phyloP scores from a whole-genome alignment of 2,329 filamentous ascomycete genomes.

The Cladorrhinum sp. region DNA sequence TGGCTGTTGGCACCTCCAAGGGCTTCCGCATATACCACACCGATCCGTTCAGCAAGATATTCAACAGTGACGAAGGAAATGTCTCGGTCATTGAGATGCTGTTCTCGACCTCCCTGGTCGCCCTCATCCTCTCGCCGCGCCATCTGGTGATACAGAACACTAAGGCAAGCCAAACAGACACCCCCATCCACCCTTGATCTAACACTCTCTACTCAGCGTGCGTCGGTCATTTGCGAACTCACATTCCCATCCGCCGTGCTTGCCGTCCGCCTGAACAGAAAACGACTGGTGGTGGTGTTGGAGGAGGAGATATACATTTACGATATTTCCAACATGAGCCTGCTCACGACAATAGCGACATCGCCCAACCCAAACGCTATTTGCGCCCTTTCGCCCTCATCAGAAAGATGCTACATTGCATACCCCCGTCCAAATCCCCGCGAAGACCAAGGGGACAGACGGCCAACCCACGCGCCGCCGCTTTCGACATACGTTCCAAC shows the following conservation, averaged over 20 bases:
- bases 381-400: slow-evolving; percentile 88
- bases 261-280: slow-evolving; percentile 89
- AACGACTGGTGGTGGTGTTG: slow-evolving; percentile 86
- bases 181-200: not conserved
- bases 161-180: slow-evolving; percentile 59
- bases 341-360: slow-evolving; percentile 87
- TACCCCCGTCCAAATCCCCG: slow-evolving; percentile 80
- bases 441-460: slow-evolving; percentile 54
- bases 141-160: slow-evolving; percentile 97
- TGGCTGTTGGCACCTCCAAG: slow-evolving; percentile 90
- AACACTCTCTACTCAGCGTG: slow-evolving; percentile 43
- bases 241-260: slow-evolving; percentile 97
- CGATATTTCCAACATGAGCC: slow-evolving; percentile 97
- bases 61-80: slow-evolving; percentile 90
- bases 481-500: slow-evolving; percentile 73
- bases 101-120: slow-evolving; percentile 95
- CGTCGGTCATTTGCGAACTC: slow-evolving; percentile 92
- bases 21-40: slow-evolving; percentile 97
- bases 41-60: slow-evolving; percentile 92
- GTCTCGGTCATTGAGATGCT: slow-evolving; percentile 98
- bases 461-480: slow-evolving; percentile 82
- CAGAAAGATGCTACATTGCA: slow-evolving; percentile 92
- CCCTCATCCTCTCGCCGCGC: slow-evolving; percentile 85
- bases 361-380: slow-evolving; percentile 91
- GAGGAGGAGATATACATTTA: slow-evolving; percentile 98